Evolutionary conservation across 306 rosid species (phyloP).

Genomic region (Quercus variabilis): DNA sequence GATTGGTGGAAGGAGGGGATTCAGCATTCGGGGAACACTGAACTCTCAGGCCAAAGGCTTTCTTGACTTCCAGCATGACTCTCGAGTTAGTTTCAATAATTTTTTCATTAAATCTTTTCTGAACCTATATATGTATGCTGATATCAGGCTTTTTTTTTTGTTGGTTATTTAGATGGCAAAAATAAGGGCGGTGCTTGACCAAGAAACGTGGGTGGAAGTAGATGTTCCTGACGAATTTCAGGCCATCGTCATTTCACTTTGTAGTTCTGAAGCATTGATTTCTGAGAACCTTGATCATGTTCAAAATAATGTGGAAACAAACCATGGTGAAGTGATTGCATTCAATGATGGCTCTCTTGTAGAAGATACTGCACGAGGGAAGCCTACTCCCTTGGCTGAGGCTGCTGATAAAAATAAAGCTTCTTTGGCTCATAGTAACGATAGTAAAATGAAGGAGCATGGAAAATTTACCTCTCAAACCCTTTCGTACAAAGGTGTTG

Average conservation of each 20-base stretch:
- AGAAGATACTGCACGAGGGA: slow-evolving; percentile 28
- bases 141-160: slow-evolving; percentile 27
- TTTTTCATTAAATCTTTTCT: slow-evolving; percentile 5
- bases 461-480: slow-evolving; percentile 75
- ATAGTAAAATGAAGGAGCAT: slow-evolving; percentile 56
- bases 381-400: slow-evolving; percentile 18
- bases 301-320: slow-evolving; percentile 42
- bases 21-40: slow-evolving; percentile 95
- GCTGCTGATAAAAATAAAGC: slow-evolving; percentile 41
- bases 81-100: slow-evolving; percentile 64
- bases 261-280: slow-evolving; percentile 43
- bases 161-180: slow-evolving; percentile 72
- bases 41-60: slow-evolving; percentile 99
- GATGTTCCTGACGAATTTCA: slow-evolving; percentile 99
- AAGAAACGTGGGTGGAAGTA: slow-evolving; percentile 98
- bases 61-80: slow-evolving; percentile 95
- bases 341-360: slow-evolving; percentile 27
- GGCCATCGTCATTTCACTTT: slow-evolving; percentile 55
- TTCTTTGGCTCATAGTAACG: slow-evolving; percentile 45
- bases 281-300: slow-evolving; percentile 48
- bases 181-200: slow-evolving; percentile 95
- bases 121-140: background rate
- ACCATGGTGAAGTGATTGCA: slow-evolving; percentile 38
- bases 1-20: slow-evolving; percentile 99
- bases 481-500: slow-evolving; percentile 67